Conservation (phyloP, 441 rosid genomes). For the Arabidopsis hybrid region DNA sequence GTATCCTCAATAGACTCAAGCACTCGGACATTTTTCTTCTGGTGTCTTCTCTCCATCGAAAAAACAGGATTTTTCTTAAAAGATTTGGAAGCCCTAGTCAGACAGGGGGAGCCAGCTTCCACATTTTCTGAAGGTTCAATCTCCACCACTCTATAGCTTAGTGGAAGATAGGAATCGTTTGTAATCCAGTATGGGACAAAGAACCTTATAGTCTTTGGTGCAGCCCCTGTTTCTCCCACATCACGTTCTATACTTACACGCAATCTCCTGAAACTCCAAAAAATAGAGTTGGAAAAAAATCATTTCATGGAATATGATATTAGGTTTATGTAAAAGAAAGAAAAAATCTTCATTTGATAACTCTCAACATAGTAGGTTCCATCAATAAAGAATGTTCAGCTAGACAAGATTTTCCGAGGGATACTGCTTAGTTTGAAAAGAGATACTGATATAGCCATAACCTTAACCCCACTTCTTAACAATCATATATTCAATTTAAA, state of each 20-base stretch:
- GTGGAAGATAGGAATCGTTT: constrained; percentile 80
- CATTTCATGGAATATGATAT: constrained; percentile 6
- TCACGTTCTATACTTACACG: constrained; percentile 95
- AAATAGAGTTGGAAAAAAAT: constrained; percentile 9
- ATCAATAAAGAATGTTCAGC: constrained; percentile 9
- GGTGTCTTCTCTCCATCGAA: constrained; percentile 64
- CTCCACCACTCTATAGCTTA: constrained; percentile 91
- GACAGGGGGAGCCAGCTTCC: constrained; percentile 63
- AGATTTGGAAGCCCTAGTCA: constrained; percentile 81
- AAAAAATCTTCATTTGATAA: constrained; percentile 3
- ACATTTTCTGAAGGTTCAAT: constrained; percentile 76
- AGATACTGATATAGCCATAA: constrained; percentile 8
- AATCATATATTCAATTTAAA: not conserved
- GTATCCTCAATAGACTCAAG: constrained; percentile 92
- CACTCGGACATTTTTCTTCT: constrained; percentile 76
- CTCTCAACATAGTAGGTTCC: constrained; percentile 20
- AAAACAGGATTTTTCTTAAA: constrained; percentile 63
- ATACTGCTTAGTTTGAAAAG: constrained; percentile 21
- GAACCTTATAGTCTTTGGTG: constrained; percentile 86
- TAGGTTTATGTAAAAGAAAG: constrained; percentile 9
- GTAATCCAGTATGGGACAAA: constrained; percentile 98
- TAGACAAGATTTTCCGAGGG: constrained; percentile 12
- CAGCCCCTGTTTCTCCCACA: constrained; percentile 88
- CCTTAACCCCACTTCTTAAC: constrained; percentile 7
- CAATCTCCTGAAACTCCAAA: constrained; percentile 73